Base-by-base conservation (phyloP, 75 land plant genomes). In the Picea glauca region DNA sequence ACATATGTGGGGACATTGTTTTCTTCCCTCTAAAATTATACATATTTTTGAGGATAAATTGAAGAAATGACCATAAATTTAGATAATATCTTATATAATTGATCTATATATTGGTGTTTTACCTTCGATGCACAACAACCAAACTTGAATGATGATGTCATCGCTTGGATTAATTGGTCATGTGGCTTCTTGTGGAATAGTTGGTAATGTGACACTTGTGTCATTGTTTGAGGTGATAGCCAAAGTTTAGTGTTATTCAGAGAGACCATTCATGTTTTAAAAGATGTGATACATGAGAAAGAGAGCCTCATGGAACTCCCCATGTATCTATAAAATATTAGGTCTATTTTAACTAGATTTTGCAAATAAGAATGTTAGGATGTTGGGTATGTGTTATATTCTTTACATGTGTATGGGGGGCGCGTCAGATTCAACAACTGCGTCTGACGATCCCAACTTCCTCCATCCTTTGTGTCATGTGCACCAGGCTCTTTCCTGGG, bases 241-340 rank as follows among this genome's bases (percentile, higher is more conserved):
- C 33, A 80, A 82, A 78, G 60, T 87, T 35, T 89, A 30, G 87
- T 76, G 72, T 78, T 75, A 75, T 60, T 84, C 21, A 65, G 66
- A 32, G 81, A 76, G 62, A 78, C 85, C 3, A 74, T 82, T 58
- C 21, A 61, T 64, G 88, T 86, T 7, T 80, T 85, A 13, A 81
- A 87, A 43, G 87, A 85, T 82, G 91, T 89, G 21, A 67, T 89
- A 11, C 58, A 89, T 20, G 88, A 85, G 78, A 76, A 87, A 84
- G 82, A 88, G 23, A 87, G 87, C 78, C 85, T 91, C 80, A 81
- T 11, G 7, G 82, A 81, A 40, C 78, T 91, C 15, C 57, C 85
- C 58, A 76, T 72, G 50, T 91, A 87, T 66, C 76, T 89, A 21
- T 83, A 87, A 32, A 81, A 80, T 76, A 81, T 89, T 35, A 62